phyloP scores from a whole-genome alignment of 768 basidiomycete genomes.

The Leccinum longicurvipes region DNA sequence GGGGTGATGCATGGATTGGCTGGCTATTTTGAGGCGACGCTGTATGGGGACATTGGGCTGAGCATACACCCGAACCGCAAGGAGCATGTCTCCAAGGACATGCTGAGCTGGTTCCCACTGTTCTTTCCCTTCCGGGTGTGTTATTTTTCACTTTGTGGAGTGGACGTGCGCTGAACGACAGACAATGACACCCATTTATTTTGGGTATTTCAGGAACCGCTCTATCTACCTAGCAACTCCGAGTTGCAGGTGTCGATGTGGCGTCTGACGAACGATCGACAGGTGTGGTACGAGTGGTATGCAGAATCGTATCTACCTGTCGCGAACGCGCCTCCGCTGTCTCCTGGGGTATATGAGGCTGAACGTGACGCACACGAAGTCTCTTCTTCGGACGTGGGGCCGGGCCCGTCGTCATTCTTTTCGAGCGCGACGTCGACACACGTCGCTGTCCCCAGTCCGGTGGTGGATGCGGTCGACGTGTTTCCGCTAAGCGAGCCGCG shows the following conservation, averaged over 20 bases:
- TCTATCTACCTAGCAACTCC: conserved; percentile 89
- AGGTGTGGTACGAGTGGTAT: conserved; percentile 99
- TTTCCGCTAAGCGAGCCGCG: conserved; percentile 21
- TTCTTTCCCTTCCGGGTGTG: conserved; percentile 91
- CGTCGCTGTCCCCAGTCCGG: conserved; percentile 55
- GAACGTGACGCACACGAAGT: not conserved
- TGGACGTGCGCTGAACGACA: not conserved
- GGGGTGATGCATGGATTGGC: conserved; percentile 97
- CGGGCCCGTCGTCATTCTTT: conserved; percentile 15
- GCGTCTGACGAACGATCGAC: conserved; percentile 84
- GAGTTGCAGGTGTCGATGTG: conserved; percentile 93
- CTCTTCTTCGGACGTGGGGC: not conserved
- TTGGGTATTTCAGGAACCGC: conserved; percentile 61
- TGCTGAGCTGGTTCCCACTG: conserved; percentile 99
- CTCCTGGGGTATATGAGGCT: not conserved
- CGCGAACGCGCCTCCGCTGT: conserved; percentile 31
- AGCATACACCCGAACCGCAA: conserved; percentile 93
- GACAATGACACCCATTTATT: not conserved
- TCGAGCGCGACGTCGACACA: conserved; percentile 26
- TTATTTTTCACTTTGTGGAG: conserved; percentile 6
- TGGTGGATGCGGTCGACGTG: conserved; percentile 63
- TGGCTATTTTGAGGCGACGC: conserved; percentile 93
- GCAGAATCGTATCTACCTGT: conserved; percentile 88
- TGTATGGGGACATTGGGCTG: conserved; percentile 87
- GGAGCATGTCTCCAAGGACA: conserved; percentile 85